These are phyloP conservation scores for Fusarium pseudonygamai DNA, from an alignment of 2,329 filamentous ascomycete species.

Conservation along the genomic window DNA sequence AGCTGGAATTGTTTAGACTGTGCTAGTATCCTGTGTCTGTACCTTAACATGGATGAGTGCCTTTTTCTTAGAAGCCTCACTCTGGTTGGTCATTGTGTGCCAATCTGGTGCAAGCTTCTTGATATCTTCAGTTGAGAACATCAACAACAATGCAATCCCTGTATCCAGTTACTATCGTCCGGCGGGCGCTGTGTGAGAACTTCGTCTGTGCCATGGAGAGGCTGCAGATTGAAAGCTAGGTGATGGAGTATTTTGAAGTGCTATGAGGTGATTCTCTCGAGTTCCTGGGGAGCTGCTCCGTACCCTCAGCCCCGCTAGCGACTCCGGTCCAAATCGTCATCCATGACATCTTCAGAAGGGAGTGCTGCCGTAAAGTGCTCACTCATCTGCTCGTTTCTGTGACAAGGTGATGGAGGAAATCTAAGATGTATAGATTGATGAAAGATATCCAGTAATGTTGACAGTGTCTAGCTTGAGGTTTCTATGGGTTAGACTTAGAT, in stretches of 20 bases:
- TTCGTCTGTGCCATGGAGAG: neutral
- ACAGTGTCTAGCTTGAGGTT: neutral
- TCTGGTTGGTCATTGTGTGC: neutral
- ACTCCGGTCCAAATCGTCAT: constrained; percentile 32
- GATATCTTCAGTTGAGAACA: constrained; percentile 7
- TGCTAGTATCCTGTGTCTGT: constrained; percentile 13
- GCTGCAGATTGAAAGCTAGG: neutral
- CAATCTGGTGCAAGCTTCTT: constrained; percentile 37
- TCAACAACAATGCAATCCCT: neutral
- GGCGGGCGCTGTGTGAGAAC: constrained; percentile 13
- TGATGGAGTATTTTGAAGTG: constrained; percentile 1
- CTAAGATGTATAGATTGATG: neutral
- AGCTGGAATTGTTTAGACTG: constrained; percentile 21
- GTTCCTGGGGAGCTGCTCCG: constrained; percentile 12
- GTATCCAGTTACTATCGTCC: constrained; percentile 20
- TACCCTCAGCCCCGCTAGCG: constrained; percentile 29
- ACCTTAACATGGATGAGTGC: constrained; percentile 16
- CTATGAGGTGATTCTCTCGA: constrained; percentile 9
- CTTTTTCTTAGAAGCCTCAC: constrained; percentile 3
- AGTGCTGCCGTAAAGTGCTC: neutral
- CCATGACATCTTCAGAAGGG: constrained; percentile 24
- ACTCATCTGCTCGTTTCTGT: neutral
- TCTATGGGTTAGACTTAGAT: neutral
- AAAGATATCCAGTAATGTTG: neutral
- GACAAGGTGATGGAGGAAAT: neutral